Conservation (phyloP, 2,329 filamentous ascomycete genomes). For the Lecanicillium sp. region DNA sequence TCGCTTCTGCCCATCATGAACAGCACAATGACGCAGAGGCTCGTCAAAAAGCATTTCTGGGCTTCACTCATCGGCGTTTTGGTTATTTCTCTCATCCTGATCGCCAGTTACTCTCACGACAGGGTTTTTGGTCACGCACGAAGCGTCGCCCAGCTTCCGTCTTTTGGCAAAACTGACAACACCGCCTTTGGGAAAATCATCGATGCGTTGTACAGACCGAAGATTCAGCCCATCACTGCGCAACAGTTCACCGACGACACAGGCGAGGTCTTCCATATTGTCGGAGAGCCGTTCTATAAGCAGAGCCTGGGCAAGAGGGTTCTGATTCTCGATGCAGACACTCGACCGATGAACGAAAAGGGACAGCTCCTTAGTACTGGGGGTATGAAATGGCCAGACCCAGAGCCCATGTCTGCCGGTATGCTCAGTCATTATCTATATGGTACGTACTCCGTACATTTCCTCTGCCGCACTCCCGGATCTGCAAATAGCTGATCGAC, state of each 20-base stretch:
- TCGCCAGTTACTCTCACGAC: no score
- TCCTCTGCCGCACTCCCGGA: neutral
- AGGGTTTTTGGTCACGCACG: no score
- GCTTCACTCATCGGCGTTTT: no score
- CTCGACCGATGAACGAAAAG: neutral
- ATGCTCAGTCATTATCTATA: conserved; percentile 8
- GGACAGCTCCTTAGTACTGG: neutral
- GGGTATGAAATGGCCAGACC: conserved; percentile 1
- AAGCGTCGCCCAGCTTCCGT: no score
- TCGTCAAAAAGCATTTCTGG: no score
- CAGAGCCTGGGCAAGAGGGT: neutral
- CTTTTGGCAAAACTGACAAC: neutral
- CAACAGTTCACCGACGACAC: neutral
- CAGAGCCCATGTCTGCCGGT: conserved; percentile 1
- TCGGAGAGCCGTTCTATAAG: conserved; percentile 1
- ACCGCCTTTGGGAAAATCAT: neutral
- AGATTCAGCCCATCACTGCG: neutral
- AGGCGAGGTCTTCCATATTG: neutral
- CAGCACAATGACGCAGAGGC: no score
- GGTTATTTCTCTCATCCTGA: no score
- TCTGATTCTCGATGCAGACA: conserved; percentile 4
- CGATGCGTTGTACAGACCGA: neutral
- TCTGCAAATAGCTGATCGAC: neutral
- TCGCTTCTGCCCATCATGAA: no score
- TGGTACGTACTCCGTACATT: neutral